These are phyloP conservation scores for Escovopsis weberi DNA, from an alignment of 2,329 filamentous ascomycete genomes.

Conservation along the genomic window DNA sequence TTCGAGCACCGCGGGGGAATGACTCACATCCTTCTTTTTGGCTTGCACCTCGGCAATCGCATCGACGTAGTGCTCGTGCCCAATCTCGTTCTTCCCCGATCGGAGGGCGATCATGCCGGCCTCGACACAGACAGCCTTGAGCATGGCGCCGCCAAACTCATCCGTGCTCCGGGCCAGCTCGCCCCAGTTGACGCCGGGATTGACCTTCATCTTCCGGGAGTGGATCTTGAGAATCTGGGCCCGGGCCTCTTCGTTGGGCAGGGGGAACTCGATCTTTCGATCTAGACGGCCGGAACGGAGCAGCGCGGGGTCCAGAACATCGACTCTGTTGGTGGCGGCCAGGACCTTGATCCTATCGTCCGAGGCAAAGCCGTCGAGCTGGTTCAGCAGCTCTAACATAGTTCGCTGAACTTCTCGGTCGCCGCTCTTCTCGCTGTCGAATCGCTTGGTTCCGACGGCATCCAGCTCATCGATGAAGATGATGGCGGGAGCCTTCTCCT, in stretches of 20 bases:
- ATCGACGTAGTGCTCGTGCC: slow-evolving; percentile 97
- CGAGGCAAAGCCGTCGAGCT: slow-evolving; percentile 93
- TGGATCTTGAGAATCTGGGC: slow-evolving; percentile 97
- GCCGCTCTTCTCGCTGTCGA: slow-evolving; percentile 95
- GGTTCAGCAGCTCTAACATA: slow-evolving; percentile 97
- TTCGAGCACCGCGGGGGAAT: neutral
- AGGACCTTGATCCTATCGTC: slow-evolving; percentile 95
- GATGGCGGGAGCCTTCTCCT: slow-evolving; percentile 97
- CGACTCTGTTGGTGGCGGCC: slow-evolving; percentile 85
- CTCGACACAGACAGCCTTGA: slow-evolving; percentile 98
- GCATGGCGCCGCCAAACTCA: slow-evolving; percentile 92
- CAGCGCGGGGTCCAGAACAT: slow-evolving; percentile 83
- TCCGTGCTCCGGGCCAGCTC: slow-evolving; percentile 94
- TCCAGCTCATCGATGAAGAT: slow-evolving; percentile 99
- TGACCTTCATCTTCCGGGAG: slow-evolving; percentile 95
- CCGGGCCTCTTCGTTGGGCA: slow-evolving; percentile 93
- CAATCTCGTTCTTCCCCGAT: slow-evolving; percentile 89
- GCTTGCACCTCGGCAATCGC: slow-evolving; percentile 91
- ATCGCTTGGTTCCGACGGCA: slow-evolving; percentile 96
- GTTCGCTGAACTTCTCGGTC: slow-evolving; percentile 96
- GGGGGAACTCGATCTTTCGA: slow-evolving; percentile 94
- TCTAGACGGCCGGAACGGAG: slow-evolving; percentile 86
- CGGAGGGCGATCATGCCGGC: slow-evolving; percentile 97
- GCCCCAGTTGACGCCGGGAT: slow-evolving; percentile 85
- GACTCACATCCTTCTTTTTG: slow-evolving; percentile 78